These are phyloP conservation scores for Aphanomyces euteiches DNA, from an alignment of 352 stramenopile species.

Conservation along the genomic window DNA sequence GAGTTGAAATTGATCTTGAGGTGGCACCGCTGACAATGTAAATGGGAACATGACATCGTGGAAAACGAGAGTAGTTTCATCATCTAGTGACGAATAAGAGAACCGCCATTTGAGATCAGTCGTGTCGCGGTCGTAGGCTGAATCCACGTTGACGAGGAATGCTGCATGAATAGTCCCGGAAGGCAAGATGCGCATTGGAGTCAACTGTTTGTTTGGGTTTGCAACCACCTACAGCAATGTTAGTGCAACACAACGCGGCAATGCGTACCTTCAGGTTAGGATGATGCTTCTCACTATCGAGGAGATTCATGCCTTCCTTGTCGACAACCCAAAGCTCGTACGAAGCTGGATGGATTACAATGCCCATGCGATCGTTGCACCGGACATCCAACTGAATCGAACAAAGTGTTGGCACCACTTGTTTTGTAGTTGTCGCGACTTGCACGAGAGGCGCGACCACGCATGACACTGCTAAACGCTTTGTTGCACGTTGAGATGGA, in stretches of 20 bases:
- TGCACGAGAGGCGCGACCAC: not conserved
- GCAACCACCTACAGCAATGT: not conserved
- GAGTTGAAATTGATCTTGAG: not conserved
- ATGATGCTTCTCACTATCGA: not conserved
- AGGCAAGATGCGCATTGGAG: not conserved
- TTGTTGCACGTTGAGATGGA: no score
- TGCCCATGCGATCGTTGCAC: not conserved
- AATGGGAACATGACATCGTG: not conserved
- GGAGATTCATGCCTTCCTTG: not conserved
- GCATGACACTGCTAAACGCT: not conserved
- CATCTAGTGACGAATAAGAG: not conserved
- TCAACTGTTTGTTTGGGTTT: not conserved
- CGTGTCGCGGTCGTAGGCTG: no score
- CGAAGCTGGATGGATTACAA: not conserved
- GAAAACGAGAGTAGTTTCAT: no score
- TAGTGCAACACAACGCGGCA: not conserved
- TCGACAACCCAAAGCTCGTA: not conserved
- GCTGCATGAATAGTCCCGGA: not conserved
- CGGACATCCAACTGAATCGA: not conserved
- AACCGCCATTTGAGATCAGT: no score
- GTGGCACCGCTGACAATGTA: not conserved
- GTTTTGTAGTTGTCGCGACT: not conserved
- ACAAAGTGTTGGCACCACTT: not conserved
- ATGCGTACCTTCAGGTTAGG: not conserved
- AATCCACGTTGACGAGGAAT: slow-evolving; percentile 3